These are phyloP conservation scores for Phenoliferia sp. DNA, from an alignment of 1,284 basidiomycete genomes.

Conservation along the genomic window DNA sequence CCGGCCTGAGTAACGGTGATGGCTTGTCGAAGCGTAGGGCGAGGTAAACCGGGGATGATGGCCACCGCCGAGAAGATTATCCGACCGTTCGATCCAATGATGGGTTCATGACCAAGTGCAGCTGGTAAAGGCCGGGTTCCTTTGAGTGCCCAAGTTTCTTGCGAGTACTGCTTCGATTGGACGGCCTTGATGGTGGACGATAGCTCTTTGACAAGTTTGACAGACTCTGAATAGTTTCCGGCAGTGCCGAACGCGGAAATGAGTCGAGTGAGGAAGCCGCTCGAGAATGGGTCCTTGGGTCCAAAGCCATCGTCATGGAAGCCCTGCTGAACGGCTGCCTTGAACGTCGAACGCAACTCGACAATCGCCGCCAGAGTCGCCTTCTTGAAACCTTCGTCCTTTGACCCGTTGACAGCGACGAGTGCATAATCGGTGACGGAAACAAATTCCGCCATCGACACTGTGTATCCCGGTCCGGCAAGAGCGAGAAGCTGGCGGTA, in stretches of 20 bases:
- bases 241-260: conserved; percentile 3
- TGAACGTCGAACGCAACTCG: conserved; percentile 17
- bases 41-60: not conserved
- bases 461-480: not conserved
- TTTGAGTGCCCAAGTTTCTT: conserved; percentile 4
- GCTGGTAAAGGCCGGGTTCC: not conserved
- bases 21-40: conserved; percentile 11
- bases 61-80: not conserved
- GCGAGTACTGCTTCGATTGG: not conserved
- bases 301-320: not conserved
- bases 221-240: conserved; percentile 12
- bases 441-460: conserved; percentile 20
- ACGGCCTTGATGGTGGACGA: not conserved
- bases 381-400: not conserved
- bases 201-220: conserved; percentile 14
- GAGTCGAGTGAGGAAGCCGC: conserved; percentile 22
- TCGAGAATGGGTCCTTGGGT: conserved; percentile 12
- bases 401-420: not conserved
- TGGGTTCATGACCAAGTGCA: conserved; percentile 6
- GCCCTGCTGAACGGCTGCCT: conserved; percentile 9
- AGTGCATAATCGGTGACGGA: conserved; percentile 21
- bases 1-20: conserved; percentile 9
- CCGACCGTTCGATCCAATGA: not conserved
- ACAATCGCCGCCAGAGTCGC: conserved; percentile 7
- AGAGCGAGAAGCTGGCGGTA: conserved; percentile 14